Evolutionary conservation across 345 rosid species (phyloP), one percentile per base, ranked within the genome.

Genomic region (Gossypium mustelinum): DNA sequence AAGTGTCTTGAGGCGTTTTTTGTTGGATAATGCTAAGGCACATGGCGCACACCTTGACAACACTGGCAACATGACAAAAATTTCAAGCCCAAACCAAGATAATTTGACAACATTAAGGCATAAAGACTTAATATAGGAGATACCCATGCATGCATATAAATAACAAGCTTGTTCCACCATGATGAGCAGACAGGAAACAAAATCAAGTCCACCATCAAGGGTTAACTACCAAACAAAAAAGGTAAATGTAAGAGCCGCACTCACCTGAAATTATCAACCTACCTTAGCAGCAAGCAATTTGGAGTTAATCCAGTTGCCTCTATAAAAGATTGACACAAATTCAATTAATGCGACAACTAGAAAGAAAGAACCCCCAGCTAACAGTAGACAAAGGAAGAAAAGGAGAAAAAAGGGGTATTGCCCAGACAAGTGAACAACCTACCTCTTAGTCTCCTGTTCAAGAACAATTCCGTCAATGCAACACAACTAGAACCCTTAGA

Each of bases 201-300:
- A 70, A 52, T 12, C 11, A 45, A 56, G 16, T 52, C 77, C 48
- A 27, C 7, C 24, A 61, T 50, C 4, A 43, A 58, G 54, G 58
- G 58, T 52, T 47, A 51, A 61, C 34, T 25, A 52, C 73, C 27
- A 58, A 64, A 41, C 9, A 34, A 54, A 9, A 61, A 66, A 57
- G 25, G 27, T 9, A 60, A 79, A 39, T 57, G 66, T 60, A 83
- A 82, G 82, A 84, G 86, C 75, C 76, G 79, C 80, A 87, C 92
- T 90, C 91, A 90, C 92, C 95, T 88, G 89, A 85, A 88, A 86
- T 68, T 81, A 86, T 84, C 85, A 86, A 87, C 87, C 90, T 90
- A 88, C 88, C 92, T 82, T 88, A 85, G 89, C 89, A 86, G 89
- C 87, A 88, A 85, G 84, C 79, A 82, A 82, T 86, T 90, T 80